Evolutionary conservation across 768 basidiomycete genomes (phyloP), one percentile per base, ranked within the genome.

Genomic region (Coprinopsis marcescibilis): DNA sequence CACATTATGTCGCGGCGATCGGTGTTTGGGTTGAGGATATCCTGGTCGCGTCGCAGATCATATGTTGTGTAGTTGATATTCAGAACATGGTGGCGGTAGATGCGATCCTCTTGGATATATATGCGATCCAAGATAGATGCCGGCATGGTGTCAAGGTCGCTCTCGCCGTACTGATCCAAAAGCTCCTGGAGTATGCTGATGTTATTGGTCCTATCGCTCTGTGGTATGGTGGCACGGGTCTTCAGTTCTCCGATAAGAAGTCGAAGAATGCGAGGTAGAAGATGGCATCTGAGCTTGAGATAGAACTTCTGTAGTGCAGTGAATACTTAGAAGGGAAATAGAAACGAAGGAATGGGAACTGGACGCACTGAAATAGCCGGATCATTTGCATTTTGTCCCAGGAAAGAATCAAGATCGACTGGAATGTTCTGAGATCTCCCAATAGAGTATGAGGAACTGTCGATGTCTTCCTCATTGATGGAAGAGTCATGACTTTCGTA

Each of bases 21-120:
- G 17, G 4, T 55, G 19, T 34, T 33, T 19, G 55, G 51, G 39
- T 57, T 59, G 43, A 59, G 48, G 5, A 48, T 52, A 43, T 59
- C 56, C n/a, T 42, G 54, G 27, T 50, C 50, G 6, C 52, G 51
- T 17, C 48, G 52, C 15, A 52, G 19, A 30, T 59, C 48, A 41
- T 59, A 59, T 37, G 54, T 55, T 7, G 55, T 57, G 45, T 50
- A 59, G 39, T 57, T 49, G 39, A 59, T 45, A 15, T 49, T 46
- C 34, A 48, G 49, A 4, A 45, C 55, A 19, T 38, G 27, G 14
- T 50, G 47, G 39, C 38, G 40, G 41, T 51, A 56, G 21, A 40
- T 40, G 17, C 38, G 38, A 8, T 32, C 29, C 8, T 8, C 8
- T n/a, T 32, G 29, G n/a, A 32, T 8, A 32, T 8, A n/a, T 32